Conservation (phyloP, 331 rosid genomes). For the Quercus phellos region DNA sequence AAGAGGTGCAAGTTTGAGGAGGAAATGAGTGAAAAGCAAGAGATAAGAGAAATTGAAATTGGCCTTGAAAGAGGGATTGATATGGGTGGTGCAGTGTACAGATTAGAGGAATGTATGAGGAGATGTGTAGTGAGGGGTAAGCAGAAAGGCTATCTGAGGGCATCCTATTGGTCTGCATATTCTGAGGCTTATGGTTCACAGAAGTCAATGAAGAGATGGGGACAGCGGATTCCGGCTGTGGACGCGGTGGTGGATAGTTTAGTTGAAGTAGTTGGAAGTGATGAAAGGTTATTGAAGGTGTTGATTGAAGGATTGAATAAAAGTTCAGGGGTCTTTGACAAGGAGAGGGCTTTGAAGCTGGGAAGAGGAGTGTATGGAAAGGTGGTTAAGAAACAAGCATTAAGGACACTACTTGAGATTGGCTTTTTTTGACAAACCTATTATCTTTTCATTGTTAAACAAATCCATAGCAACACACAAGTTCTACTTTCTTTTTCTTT, state of each 20-base stretch:
- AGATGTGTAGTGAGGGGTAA: slow-evolving; percentile 62
- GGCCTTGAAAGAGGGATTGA: slow-evolving; percentile 63
- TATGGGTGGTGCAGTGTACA: slow-evolving; percentile 46
- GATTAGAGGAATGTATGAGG: slow-evolving; percentile 74
- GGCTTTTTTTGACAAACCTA: slow-evolving; percentile 23
- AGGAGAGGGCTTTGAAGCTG: slow-evolving; percentile 54
- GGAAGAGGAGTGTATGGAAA: slow-evolving; percentile 70
- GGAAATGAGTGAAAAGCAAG: slow-evolving; percentile 37
- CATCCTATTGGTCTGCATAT: slow-evolving; percentile 70
- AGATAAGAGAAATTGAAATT: slow-evolving; percentile 58
- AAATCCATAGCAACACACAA: background rate
- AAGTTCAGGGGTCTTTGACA: slow-evolving; percentile 27
- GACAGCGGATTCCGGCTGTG: slow-evolving; percentile 47
- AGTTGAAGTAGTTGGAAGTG: slow-evolving; percentile 59
- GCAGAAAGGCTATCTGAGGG: slow-evolving; percentile 68
- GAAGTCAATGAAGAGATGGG: slow-evolving; percentile 64
- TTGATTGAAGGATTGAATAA: slow-evolving; percentile 46
- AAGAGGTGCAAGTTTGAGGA: slow-evolving; percentile 77
- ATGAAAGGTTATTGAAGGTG: slow-evolving; percentile 65
- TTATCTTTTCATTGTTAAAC: background rate
- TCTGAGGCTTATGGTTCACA: slow-evolving; percentile 48
- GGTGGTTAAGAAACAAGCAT: slow-evolving; percentile 65
- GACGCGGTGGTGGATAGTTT: slow-evolving; percentile 51
- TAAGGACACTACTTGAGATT: slow-evolving; percentile 44
- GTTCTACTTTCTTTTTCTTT: background rate